phyloP scores from a whole-genome alignment of 2,329 filamentous ascomycete species.

The Calonectria pseudoturangicola region DNA sequence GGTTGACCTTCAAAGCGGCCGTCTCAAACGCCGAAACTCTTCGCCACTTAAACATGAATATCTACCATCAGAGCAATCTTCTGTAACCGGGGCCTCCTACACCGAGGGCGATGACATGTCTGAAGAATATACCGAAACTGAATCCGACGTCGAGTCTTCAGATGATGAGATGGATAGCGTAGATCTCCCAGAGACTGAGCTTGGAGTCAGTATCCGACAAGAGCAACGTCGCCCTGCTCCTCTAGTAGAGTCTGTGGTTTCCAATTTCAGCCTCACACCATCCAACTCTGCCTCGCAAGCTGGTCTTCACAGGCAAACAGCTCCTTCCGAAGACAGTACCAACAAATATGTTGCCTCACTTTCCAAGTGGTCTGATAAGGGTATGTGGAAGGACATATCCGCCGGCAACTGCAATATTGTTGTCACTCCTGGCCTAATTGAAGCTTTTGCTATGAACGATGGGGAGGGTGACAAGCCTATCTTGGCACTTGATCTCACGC shows the following conservation, averaged over 20 bases:
- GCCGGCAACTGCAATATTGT: conserved; percentile 72
- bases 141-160: conserved; percentile 68
- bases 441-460: conserved; percentile 68
- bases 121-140: conserved; percentile 67
- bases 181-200: conserved; percentile 75
- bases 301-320: conserved; percentile 70
- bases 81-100: conserved; percentile 75
- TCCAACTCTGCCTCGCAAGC: conserved; percentile 89
- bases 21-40: conserved; percentile 83
- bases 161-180: conserved; percentile 76
- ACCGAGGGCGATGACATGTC: conserved; percentile 70
- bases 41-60: conserved; percentile 99
- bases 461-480: conserved; percentile 66
- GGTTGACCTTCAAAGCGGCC: conserved; percentile 66
- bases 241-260: conserved; percentile 64
- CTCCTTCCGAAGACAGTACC: conserved; percentile 63
- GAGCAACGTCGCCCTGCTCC: conserved; percentile 48
- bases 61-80: conserved; percentile 84
- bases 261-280: conserved; percentile 80
- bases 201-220: conserved; percentile 73
- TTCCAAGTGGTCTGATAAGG: conserved; percentile 78
- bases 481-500: conserved; percentile 89
- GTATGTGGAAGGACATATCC: conserved; percentile 76
- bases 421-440: conserved; percentile 75
- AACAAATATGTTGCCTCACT: conserved; percentile 72